A percentile compares a stretch with the other conserved stretches of the same genome.
Conservation (phyloP, 495 filamentous ascomycete species). For the Collariella sp. region DNA sequence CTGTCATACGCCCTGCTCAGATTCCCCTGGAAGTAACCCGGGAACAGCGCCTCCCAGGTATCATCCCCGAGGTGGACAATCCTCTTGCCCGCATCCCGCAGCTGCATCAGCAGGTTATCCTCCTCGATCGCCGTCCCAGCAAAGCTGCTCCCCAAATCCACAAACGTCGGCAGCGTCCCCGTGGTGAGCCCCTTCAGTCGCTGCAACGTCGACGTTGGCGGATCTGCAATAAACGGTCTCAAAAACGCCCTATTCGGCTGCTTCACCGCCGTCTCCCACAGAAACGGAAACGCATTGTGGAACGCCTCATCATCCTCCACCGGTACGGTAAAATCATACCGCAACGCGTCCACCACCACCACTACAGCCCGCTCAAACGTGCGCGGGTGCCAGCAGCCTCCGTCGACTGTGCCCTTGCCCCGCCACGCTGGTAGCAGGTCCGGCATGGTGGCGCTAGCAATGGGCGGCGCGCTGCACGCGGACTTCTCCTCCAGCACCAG, state of each 20-base stretch:
- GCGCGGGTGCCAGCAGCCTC: slow-evolving; percentile 92
- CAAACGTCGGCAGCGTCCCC: slow-evolving; percentile 87
- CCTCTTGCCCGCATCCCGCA: slow-evolving; percentile 68
- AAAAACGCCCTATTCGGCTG: slow-evolving; percentile 77
- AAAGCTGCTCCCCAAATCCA: slow-evolving; percentile 91
- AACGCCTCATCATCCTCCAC: slow-evolving; percentile 52
- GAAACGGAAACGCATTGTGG: slow-evolving; percentile 77
- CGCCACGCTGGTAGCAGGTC: slow-evolving; percentile 30
- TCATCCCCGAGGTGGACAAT: slow-evolving; percentile 93
- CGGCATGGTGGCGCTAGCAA: slow-evolving; percentile 34
- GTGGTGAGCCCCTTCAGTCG: slow-evolving; percentile 90
- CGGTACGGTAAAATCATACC: slow-evolving; percentile 94
- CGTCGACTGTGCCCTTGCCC: slow-evolving; percentile 42
- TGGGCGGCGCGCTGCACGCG: slow-evolving; percentile 62
- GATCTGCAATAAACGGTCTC: slow-evolving; percentile 93
- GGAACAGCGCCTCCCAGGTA: slow-evolving; percentile 90
- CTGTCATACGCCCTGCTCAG: slow-evolving; percentile 86
- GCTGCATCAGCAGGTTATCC: slow-evolving; percentile 83
- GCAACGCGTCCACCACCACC: slow-evolving; percentile 84
- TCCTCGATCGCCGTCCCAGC: slow-evolving; percentile 95
- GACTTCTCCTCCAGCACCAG: slow-evolving; percentile 85
- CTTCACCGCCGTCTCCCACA: slow-evolving; percentile 69
- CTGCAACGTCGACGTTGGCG: slow-evolving; percentile 87
- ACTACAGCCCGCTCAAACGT: slow-evolving; percentile 86
- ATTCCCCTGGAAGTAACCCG: slow-evolving; percentile 78